A percentile compares a stretch with the other conserved stretches of the same genome.
These are phyloP conservation scores for Cocos nucifera DNA, from an alignment of 176 grass and related monocot species.

Conservation along the genomic window DNA sequence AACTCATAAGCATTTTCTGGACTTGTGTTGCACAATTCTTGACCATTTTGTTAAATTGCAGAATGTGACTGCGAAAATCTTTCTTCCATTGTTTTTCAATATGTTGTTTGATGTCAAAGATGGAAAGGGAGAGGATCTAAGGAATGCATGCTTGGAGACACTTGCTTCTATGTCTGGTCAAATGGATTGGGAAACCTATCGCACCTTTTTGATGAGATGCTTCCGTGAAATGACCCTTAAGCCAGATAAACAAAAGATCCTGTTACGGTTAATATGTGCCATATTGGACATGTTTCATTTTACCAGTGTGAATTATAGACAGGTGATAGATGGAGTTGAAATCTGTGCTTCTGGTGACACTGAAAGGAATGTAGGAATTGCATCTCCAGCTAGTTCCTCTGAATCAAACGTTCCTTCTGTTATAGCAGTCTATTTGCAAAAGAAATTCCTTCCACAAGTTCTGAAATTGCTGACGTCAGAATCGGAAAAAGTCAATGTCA, in stretches of 20 bases:
- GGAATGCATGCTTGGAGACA: slow-evolving; percentile 75
- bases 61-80: slow-evolving; percentile 73
- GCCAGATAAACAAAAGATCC: slow-evolving; percentile 71
- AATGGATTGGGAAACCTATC: slow-evolving; percentile 84
- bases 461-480: slow-evolving; percentile 62
- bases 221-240: slow-evolving; percentile 61
- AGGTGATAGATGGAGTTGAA: slow-evolving; percentile 10
- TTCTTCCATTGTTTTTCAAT: slow-evolving; percentile 88
- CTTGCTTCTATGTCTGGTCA: slow-evolving; percentile 62
- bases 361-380: neutral
- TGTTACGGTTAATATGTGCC: slow-evolving; percentile 73
- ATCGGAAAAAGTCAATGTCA: slow-evolving; percentile 81
- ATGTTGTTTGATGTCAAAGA: slow-evolving; percentile 80
- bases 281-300: slow-evolving; percentile 80
- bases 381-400: slow-evolving; percentile 20
- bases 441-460: slow-evolving; percentile 54
- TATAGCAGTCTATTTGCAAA: slow-evolving; percentile 65
- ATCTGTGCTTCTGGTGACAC: slow-evolving; percentile 10
- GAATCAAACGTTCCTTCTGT: slow-evolving; percentile 32
- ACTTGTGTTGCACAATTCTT: neutral
- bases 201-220: slow-evolving; percentile 58
- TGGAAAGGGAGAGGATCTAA: slow-evolving; percentile 77
- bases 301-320: neutral
- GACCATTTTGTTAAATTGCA: slow-evolving; percentile 20
- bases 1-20: too few relatives aligned